Percentiles rank a stretch among this genome's conserved stretches.
Conservation (phyloP, 148 eudicot species). For the Rhododendron ferrugineum region DNA sequence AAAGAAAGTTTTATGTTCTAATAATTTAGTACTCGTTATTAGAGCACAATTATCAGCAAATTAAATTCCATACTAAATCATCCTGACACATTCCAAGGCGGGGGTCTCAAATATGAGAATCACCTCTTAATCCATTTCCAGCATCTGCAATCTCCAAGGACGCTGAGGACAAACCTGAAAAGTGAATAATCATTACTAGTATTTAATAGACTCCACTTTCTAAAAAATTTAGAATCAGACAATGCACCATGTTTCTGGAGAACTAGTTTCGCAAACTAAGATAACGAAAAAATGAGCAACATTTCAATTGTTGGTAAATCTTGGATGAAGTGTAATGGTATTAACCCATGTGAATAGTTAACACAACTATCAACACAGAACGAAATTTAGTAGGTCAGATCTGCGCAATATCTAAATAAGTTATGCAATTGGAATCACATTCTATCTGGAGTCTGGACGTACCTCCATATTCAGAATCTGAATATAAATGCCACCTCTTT, state of each 20-base stretch:
- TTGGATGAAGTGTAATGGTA: not conserved
- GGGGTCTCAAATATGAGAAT: constrained; percentile 9
- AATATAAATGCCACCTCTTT: constrained; percentile 90
- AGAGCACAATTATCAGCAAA: not conserved
- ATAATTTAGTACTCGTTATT: not conserved
- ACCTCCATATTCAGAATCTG: constrained; percentile 99
- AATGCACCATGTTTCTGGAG: not conserved
- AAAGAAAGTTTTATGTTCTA: not conserved
- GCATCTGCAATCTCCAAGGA: constrained; percentile 75
- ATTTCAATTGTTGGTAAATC: not conserved
- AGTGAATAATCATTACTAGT: constrained; percentile 1
- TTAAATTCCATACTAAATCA: not conserved
- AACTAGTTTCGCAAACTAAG: not conserved
- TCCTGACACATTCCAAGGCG: not conserved
- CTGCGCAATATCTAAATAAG: not conserved
- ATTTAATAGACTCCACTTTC: not conserved
- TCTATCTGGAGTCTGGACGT: not conserved
- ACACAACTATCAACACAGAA: not conserved
- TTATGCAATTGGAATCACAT: constrained; percentile 10
- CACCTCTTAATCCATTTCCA: constrained; percentile 57
- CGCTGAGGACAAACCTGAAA: constrained; percentile 85
- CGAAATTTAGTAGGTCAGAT: not conserved
- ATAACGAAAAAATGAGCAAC: not conserved
- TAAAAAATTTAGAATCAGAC: not conserved
- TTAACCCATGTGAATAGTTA: not conserved